phyloP scores from a whole-genome alignment of 177 flowering plant species.

The Vitis hybrid region DNA sequence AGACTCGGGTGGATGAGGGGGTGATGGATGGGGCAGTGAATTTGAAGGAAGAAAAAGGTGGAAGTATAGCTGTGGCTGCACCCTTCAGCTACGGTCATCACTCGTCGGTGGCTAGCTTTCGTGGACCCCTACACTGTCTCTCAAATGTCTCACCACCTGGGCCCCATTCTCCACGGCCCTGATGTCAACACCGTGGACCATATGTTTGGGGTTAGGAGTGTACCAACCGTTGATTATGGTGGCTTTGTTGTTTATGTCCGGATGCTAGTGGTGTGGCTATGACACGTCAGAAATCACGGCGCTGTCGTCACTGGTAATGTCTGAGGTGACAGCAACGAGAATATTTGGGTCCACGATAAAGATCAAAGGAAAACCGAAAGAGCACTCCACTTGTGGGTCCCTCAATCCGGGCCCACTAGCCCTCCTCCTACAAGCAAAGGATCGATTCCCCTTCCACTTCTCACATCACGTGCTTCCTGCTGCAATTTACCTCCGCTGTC shows the following conservation, averaged over 20 bases:
- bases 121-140: constrained; percentile 23
- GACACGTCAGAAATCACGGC: constrained; percentile 28
- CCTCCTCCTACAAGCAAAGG: constrained; percentile 35
- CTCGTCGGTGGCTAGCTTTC: constrained; percentile 24
- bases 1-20: not conserved
- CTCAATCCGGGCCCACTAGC: constrained; percentile 16
- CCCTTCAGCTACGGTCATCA: constrained; percentile 10
- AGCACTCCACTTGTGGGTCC: constrained; percentile 37
- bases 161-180: constrained; percentile 12
- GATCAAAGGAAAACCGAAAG: constrained; percentile 32
- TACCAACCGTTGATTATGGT: constrained; percentile 7
- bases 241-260: too few species aligned
- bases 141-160: constrained; percentile 1
- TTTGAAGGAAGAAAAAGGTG: constrained; percentile 66
- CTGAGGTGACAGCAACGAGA: constrained; percentile 28
- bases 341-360: constrained; percentile 38
- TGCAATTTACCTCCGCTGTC: too few species aligned
- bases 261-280: too few species aligned
- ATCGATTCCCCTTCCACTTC: constrained; percentile 24
- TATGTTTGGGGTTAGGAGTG: not conserved
- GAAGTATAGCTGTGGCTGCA: not conserved
- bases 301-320: constrained; percentile 20
- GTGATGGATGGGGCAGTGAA: constrained; percentile 36
- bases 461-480: constrained; percentile 15
- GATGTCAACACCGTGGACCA: not conserved